Evolutionary conservation across 1,139 yeast species (phyloP).

Genomic region (Suhomyces kunorum): DNA sequence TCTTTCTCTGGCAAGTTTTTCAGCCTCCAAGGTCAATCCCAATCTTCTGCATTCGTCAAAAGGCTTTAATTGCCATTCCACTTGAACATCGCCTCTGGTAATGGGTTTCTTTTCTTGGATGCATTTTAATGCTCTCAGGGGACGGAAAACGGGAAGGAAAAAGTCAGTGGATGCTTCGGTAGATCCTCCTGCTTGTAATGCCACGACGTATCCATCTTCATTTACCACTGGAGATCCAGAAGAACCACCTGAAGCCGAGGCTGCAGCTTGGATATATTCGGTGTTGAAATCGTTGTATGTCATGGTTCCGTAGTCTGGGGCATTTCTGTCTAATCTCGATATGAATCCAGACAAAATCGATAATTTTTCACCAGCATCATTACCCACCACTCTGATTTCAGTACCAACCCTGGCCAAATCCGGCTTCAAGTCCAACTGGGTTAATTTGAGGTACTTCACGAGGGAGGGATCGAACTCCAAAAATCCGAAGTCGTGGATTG

Average conservation of each 20-base stretch:
- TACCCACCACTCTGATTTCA: slow-evolving; percentile 92
- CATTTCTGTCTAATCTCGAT: slow-evolving; percentile 86
- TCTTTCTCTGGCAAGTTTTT: slow-evolving; percentile 61
- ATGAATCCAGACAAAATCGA: slow-evolving; percentile 89
- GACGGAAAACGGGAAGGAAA: slow-evolving; percentile 83
- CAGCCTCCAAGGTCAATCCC: slow-evolving; percentile 78
- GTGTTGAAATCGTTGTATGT: slow-evolving; percentile 96
- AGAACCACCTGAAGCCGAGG: slow-evolving; percentile 93
- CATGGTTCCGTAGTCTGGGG: slow-evolving; percentile 88
- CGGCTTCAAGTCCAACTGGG: slow-evolving; percentile 70
- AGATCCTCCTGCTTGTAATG: slow-evolving; percentile 92
- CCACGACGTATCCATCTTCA: slow-evolving; percentile 84
- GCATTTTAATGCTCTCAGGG: slow-evolving; percentile 75
- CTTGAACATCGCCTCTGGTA: slow-evolving; percentile 79
- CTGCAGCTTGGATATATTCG: slow-evolving; percentile 95
- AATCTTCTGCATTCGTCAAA: slow-evolving; percentile 88
- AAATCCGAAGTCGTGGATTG: slow-evolving; percentile 84
- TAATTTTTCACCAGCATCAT: slow-evolving; percentile 93
- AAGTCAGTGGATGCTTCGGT: slow-evolving; percentile 92
- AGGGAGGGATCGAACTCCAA: slow-evolving; percentile 71
- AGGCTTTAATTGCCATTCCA: slow-evolving; percentile 85
- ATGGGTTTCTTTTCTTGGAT: slow-evolving; percentile 60
- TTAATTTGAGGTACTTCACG: slow-evolving; percentile 72
- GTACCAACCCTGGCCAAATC: slow-evolving; percentile 85
- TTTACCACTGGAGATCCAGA: slow-evolving; percentile 95